phyloP scores from a whole-genome alignment of 1,139 yeast genomes.

The Hemisphaericaspora xylanilytica region DNA sequence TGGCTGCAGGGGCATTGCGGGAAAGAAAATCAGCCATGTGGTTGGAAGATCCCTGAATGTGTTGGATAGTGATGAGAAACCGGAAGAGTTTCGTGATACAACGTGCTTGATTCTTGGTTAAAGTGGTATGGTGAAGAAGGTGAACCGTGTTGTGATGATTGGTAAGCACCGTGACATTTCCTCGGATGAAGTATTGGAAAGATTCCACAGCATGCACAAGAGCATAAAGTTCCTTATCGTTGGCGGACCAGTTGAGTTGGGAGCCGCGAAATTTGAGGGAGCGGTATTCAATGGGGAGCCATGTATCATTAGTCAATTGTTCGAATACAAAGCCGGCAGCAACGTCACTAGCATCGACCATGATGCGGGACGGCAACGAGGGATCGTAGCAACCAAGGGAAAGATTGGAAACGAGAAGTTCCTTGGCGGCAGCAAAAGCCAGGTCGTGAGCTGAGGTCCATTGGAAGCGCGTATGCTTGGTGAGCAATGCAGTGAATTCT shows the following conservation, averaged over 20 bases:
- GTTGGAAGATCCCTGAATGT: not conserved
- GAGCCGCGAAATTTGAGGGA: constrained; percentile 1
- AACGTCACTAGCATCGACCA: constrained; percentile 3
- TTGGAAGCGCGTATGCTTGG: not conserved
- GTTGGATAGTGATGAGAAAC: not conserved
- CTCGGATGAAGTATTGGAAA: not conserved
- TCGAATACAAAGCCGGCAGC: constrained; percentile 4
- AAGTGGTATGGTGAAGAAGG: not conserved
- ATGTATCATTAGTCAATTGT: not conserved
- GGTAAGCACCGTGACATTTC: not conserved
- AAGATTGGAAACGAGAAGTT: not conserved
- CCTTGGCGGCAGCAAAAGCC: not conserved
- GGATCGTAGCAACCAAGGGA: constrained; percentile 1
- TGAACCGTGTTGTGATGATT: not conserved
- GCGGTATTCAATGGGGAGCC: constrained; percentile 2
- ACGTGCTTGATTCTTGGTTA: not conserved
- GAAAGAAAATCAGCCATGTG: constrained; percentile 1
- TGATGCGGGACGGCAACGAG: not conserved
- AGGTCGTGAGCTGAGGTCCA: not conserved
- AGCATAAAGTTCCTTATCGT: constrained; percentile 3
- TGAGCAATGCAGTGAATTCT: not conserved
- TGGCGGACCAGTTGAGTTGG: constrained; percentile 1
- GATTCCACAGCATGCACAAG: not conserved
- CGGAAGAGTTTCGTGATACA: not conserved
- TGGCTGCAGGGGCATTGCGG: not conserved